These are phyloP conservation scores for Tephrocybe rancida DNA, from an alignment of 768 basidiomycete species.

Conservation along the genomic window DNA sequence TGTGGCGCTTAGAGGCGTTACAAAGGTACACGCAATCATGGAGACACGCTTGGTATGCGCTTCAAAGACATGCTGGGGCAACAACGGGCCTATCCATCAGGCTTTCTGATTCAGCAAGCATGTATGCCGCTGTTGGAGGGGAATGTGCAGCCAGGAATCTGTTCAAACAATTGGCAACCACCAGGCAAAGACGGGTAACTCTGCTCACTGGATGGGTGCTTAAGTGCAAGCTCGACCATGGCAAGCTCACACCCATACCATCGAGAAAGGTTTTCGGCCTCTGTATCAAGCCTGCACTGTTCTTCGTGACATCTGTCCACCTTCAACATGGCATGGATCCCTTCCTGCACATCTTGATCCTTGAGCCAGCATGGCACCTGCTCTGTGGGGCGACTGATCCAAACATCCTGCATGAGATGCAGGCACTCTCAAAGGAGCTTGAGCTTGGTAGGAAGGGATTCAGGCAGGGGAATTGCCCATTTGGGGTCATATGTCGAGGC, in stretches of 20 bases:
- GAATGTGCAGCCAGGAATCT: background rate
- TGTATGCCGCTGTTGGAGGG: background rate
- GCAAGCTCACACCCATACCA: conserved; percentile 35
- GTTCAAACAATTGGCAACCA: background rate
- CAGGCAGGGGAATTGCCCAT: conserved; percentile 34
- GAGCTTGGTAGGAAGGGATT: conserved; percentile 31
- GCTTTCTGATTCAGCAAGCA: no score
- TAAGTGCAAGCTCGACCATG: conserved; percentile 24
- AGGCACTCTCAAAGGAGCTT: conserved; percentile 22
- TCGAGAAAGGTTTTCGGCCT: conserved; percentile 31
- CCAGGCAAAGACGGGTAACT: no score
- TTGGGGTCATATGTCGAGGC: conserved; percentile 18
- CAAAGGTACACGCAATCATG: no score
- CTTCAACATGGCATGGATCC: conserved; percentile 19
- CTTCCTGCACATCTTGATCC: conserved; percentile 22
- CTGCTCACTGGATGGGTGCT: background rate
- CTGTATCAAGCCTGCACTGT: conserved; percentile 9
- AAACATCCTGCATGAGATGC: conserved; percentile 37
- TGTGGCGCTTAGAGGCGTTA: no score
- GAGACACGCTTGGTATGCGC: no score
- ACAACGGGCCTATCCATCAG: no score
- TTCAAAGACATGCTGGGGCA: no score
- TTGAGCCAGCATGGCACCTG: conserved; percentile 32
- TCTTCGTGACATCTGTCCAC: conserved; percentile 20
- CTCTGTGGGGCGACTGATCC: conserved; percentile 24